A percentile compares a stretch with the other conserved stretches of the same genome.
Conservation (phyloP, 2,329 filamentous ascomycete species). For the Coniochaeta sp. region DNA sequence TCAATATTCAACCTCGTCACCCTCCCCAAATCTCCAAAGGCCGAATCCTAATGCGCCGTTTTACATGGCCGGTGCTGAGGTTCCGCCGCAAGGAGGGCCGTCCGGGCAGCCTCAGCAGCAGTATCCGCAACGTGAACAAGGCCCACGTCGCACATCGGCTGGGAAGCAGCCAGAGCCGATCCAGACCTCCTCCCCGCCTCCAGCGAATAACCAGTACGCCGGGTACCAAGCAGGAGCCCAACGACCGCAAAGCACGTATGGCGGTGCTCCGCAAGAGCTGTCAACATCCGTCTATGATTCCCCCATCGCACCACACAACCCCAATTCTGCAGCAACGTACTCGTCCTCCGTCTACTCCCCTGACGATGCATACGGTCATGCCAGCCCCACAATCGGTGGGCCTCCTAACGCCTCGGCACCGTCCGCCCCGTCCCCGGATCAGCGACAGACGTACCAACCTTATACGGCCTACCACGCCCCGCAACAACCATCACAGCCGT, state of each 20-base stretch:
- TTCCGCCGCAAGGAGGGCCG: constrained; percentile 27
- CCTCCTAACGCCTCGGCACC: constrained; percentile 19
- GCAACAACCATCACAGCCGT: constrained; percentile 19
- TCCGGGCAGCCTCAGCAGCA: constrained; percentile 30
- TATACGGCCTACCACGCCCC: constrained; percentile 26
- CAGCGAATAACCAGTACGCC: constrained; percentile 38
- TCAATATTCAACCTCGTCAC: constrained; percentile 39
- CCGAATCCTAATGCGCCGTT: constrained; percentile 53
- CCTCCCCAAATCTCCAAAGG: constrained; percentile 49
- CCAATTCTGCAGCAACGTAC: constrained; percentile 34
- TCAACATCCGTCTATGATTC: constrained; percentile 73
- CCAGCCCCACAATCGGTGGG: constrained; percentile 19
- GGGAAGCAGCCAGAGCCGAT: constrained; percentile 42
- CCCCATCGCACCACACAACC: constrained; percentile 51
- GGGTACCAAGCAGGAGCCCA: constrained; percentile 39
- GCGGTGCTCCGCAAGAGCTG: constrained; percentile 59
- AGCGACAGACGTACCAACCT: constrained; percentile 31
- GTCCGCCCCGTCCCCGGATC: constrained; percentile 19
- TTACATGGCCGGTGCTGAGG: constrained; percentile 55
- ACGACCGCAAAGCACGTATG: constrained; percentile 61
- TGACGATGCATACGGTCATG: constrained; percentile 33
- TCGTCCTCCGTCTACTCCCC: constrained; percentile 40
- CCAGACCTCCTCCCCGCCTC: constrained; percentile 45
- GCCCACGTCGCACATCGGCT: constrained; percentile 38
- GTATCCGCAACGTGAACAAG: constrained; percentile 45